phyloP scores from a whole-genome alignment of 768 basidiomycete genomes.

The Suillus variegatus region DNA sequence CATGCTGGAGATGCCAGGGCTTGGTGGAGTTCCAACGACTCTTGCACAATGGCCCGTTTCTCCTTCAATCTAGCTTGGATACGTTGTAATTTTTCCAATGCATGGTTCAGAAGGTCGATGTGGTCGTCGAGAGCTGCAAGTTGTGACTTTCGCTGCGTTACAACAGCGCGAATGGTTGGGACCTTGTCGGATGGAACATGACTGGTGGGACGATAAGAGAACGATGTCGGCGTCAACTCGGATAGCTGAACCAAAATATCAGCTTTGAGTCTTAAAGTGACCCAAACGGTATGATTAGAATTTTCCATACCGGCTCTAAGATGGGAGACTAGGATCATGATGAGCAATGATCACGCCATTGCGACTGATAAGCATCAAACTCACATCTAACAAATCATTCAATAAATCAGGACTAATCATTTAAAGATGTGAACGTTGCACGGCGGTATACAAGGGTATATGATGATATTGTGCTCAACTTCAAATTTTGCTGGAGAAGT shows the following conservation, averaged over 20 bases:
- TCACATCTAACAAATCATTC: conserved; percentile 18
- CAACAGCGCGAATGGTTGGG: conserved; percentile 18
- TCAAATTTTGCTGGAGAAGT: neutral
- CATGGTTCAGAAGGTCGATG: conserved; percentile 17
- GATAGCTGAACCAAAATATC: conserved; percentile 9
- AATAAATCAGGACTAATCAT: conserved; percentile 13
- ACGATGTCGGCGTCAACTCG: conserved; percentile 20
- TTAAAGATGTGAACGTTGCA: neutral
- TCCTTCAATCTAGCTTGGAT: conserved; percentile 22
- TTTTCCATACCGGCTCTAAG: conserved; percentile 19
- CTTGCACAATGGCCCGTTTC: conserved; percentile 16
- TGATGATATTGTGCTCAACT: neutral
- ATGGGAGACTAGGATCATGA: conserved; percentile 13
- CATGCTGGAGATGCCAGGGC: conserved; percentile 22
- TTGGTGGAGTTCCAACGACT: conserved; percentile 25
- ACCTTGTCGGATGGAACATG: conserved; percentile 19
- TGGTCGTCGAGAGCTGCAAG: conserved; percentile 22
- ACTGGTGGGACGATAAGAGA: conserved; percentile 14
- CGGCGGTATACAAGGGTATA: neutral
- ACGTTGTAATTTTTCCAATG: conserved; percentile 20
- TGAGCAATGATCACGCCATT: conserved; percentile 38
- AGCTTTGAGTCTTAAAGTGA: neutral
- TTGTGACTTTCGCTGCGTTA: conserved; percentile 22
- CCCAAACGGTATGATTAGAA: neutral
- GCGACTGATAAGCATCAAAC: conserved; percentile 10